These are phyloP conservation scores for Russula emetica DNA, from an alignment of 768 basidiomycete genomes.

Conservation along the genomic window DNA sequence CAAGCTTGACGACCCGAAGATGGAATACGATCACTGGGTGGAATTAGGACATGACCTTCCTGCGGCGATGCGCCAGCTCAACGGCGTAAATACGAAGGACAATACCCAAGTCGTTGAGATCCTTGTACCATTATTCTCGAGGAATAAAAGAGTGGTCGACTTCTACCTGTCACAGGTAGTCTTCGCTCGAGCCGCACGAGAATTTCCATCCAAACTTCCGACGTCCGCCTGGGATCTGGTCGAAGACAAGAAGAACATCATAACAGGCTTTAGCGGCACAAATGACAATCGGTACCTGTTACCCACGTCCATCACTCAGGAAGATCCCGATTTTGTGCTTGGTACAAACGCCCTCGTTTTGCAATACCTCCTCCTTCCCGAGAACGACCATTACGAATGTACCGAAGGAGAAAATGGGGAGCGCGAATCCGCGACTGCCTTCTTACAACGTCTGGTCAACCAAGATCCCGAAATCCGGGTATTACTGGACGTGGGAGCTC, in stretches of 20 bases:
- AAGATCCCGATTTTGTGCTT: slow-evolving; percentile 38
- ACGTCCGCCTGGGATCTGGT: slow-evolving; percentile 54
- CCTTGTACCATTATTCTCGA: slow-evolving; percentile 37
- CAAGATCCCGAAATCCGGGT: slow-evolving; percentile 42
- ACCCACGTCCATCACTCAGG: slow-evolving; percentile 37
- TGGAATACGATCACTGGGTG: slow-evolving; percentile 45
- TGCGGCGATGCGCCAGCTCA: slow-evolving; percentile 32
- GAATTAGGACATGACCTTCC: slow-evolving; percentile 31
- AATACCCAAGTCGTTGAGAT: slow-evolving; percentile 31
- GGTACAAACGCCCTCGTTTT: slow-evolving; percentile 49
- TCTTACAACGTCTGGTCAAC: slow-evolving; percentile 33
- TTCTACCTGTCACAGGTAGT: slow-evolving; percentile 47
- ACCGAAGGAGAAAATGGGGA: slow-evolving; percentile 9
- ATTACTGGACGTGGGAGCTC: slow-evolving; percentile 53
- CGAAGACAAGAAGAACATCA: slow-evolving; percentile 35
- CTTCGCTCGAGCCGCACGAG: slow-evolving; percentile 48
- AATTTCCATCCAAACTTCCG: slow-evolving; percentile 45
- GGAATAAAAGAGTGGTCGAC: slow-evolving; percentile 41
- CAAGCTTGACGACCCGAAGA: slow-evolving; percentile 39
- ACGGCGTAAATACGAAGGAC: slow-evolving; percentile 45
- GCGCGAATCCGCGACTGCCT: slow-evolving; percentile 30
- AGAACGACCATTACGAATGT: slow-evolving; percentile 40
- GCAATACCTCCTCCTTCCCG: slow-evolving; percentile 37
- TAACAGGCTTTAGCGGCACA: slow-evolving; percentile 54
- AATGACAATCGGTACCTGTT: slow-evolving; percentile 44